Base-by-base conservation (phyloP, 2,329 filamentous ascomycete genomes). In the Clonostachys solani region DNA sequence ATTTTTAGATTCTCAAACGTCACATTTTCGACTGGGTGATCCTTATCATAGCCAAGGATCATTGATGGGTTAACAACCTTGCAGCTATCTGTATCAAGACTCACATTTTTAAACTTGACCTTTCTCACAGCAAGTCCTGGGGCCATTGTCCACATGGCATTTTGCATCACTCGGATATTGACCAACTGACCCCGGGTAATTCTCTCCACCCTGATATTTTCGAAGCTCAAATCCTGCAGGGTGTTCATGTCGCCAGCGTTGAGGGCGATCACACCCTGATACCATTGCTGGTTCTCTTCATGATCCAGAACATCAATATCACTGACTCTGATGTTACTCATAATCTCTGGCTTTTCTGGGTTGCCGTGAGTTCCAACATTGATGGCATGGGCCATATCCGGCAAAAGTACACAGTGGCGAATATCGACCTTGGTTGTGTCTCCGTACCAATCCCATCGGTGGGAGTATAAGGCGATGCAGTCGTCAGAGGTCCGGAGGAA, bases 401-500 rank as follows among this genome's bases (percentile, higher is more conserved):
- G 56, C 40, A 59, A 52, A 7, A 67, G 49, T 2, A 53, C 50
- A 12, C 56, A 63, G 46, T 66, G 56, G 17, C 56, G 54, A 19
- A 67, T 49, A 2, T 58, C 63, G 42, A 67, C 62, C 37, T 67
- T 64, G 7, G 34, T 48, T 0, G 64, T 60, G 44, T 67, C 53
- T 17, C 63, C 63, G 38, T 56, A 60, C 36, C 56, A 65, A 29
- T 63, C 47, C 52, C 55, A 58, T 1, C 63, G 60, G 46, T 66
- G 63, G 8, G 54, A 49, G 46, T 66, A 66, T 5, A 66, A 49
- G 12, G 65, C 65, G 33, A 67, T 60, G 13, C 47, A 59, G 45
- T 67, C 65, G 44, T 68, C 65, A 2, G 62, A 66, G 46, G 63
- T 68, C 12, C 65, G 59, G 35, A 68, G 47, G 48, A 68, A 68